phyloP scores from a whole-genome alignment of 495 filamentous ascomycete genomes.

The Penicillium steckii region DNA sequence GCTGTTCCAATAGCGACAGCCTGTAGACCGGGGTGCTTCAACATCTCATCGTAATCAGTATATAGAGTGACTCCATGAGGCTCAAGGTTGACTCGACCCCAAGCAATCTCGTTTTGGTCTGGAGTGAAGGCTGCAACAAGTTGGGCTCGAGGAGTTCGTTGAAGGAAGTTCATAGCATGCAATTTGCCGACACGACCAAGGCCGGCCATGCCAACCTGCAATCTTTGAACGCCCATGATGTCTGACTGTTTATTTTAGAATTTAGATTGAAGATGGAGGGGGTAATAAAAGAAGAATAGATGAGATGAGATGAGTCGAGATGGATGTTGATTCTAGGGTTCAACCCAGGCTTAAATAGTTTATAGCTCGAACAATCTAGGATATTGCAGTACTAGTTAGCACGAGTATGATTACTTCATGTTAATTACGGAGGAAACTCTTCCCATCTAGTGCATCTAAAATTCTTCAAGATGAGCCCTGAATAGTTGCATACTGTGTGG shows the following conservation, averaged over 20 bases:
- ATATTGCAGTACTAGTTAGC: neutral
- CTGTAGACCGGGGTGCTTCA: slow-evolving; percentile 45
- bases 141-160: slow-evolving; percentile 44
- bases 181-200: slow-evolving; percentile 52
- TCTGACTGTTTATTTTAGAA: neutral
- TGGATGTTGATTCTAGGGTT: neutral
- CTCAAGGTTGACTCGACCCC: slow-evolving; percentile 41
- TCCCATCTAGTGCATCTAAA: neutral
- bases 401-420: neutral
- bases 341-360: slow-evolving; percentile 11
- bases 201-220: slow-evolving; percentile 41
- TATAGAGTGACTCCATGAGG: slow-evolving; percentile 38
- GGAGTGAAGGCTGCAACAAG: slow-evolving; percentile 48
- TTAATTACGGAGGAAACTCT: neutral
- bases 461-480: no score
- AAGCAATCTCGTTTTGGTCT: slow-evolving; percentile 38
- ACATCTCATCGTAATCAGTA: slow-evolving; percentile 48
- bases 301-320: neutral
- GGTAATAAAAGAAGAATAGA: no score
- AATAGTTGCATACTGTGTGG: slow-evolving; percentile 5
- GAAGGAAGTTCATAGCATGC: slow-evolving; percentile 45
- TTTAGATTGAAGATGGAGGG: neutral
- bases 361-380: neutral
- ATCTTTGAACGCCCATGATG: slow-evolving; percentile 33
- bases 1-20: slow-evolving; percentile 47